Evolutionary conservation across 2,329 filamentous ascomycete species (phyloP), one percentile per base, ranked within the genome.

Genomic region (Colletotrichum filicis): DNA sequence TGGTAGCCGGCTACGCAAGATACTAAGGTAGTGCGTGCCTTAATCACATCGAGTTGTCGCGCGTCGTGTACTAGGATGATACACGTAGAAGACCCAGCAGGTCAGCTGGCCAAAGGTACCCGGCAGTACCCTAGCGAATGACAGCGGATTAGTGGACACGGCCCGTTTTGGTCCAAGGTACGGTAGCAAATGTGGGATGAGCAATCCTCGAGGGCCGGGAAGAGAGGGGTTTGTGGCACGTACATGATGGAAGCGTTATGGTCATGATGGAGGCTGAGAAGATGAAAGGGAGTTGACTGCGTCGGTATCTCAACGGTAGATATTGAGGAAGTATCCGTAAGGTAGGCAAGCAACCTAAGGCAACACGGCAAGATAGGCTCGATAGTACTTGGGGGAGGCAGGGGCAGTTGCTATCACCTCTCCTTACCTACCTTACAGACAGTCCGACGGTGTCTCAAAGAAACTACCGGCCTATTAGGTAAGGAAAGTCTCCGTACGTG

Each of bases 101-200:
- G 66, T 65, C 66, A 73, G 66, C 66, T 66, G 71, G 61, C 6
- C 46, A 26, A 61, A 70, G 46, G 66, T 70, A 70, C 30, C 28
- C 65, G 46, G 46, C 59, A 35, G 66, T 66, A 61, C 67, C 57
- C 16, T 5, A 14, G 37, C 68, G 49, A 71, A 62, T 63, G 26
- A 65, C 62, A 67, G 63, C 32, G 42, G 46, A 32, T 12, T 59
- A 55, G 66, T 63, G 65, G 65, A 71, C 59, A 71, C 57, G 57
- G 57, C 35, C 68, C 49, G 68, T 68, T 35, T 52, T 71, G 66
- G 52, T 37, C 58, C 28, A 58, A 57, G 57, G 53, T 49, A 61
- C 56, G 14, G 28, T 19, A 61, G 58, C 19, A 19, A n/a, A 62
- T 42, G 64, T 72, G 37, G 69, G 69, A 72, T 30, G 52, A 68